A percentile compares a stretch with the other conserved stretches of the same genome.
These are phyloP conservation scores for Penicillium polonicum DNA, from an alignment of 2,329 filamentous ascomycete genomes.

Conservation along the genomic window DNA sequence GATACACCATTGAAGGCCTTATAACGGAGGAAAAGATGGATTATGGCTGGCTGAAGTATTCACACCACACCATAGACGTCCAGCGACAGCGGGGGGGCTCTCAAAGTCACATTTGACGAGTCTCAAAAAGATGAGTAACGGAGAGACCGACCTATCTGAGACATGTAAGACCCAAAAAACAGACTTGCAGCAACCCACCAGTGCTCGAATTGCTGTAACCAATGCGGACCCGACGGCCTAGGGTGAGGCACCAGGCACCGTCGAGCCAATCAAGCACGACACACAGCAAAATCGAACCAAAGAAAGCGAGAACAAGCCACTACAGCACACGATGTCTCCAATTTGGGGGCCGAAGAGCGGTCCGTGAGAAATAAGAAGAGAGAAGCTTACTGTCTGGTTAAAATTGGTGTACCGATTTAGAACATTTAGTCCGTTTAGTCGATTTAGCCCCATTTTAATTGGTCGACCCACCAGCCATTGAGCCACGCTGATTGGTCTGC, in stretches of 20 bases:
- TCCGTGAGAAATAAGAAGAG: not conserved
- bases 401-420: conserved; percentile 6
- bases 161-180: not conserved
- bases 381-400: not conserved
- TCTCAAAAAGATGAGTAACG: not conserved
- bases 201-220: not conserved
- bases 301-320: not conserved
- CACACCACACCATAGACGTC: not conserved
- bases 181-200: not conserved
- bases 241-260: not conserved
- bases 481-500: conserved; percentile 14
- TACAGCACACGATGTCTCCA: not conserved
- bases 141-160: not conserved
- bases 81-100: not conserved
- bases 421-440: not conserved
- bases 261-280: not conserved
- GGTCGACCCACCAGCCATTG: not conserved
- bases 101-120: not conserved
- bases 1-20: not conserved
- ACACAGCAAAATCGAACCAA: not conserved
- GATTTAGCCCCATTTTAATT: not conserved
- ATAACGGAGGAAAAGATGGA: not conserved
- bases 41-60: not conserved
- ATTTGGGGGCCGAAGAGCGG: conserved; percentile 1
- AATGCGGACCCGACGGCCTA: not conserved